A percentile compares a stretch with the other conserved stretches of the same genome.
These are phyloP conservation scores for Linnemannia hyalina DNA, from an alignment of 192 early-diverging fungal genomes.

Conservation along the genomic window DNA sequence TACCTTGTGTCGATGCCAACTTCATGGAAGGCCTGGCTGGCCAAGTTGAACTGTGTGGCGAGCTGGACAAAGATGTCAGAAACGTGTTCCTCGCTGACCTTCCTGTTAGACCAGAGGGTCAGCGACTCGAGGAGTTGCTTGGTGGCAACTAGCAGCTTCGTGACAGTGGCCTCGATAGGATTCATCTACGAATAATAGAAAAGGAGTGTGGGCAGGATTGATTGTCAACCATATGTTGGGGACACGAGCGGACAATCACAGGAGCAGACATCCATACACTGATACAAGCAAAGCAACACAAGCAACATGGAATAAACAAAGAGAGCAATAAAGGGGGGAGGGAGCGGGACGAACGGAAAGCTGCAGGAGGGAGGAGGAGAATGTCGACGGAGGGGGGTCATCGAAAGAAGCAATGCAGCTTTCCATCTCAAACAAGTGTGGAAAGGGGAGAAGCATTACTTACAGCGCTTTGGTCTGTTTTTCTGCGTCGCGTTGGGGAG, in stretches of 20 bases:
- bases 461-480: conserved; percentile 21
- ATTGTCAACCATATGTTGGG: not conserved
- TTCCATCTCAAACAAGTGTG: not conserved
- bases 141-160: conserved; percentile 61
- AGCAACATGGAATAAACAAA: not conserved
- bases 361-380: not conserved
- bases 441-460: not conserved
- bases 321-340: not conserved
- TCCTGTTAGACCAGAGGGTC: conserved; percentile 59
- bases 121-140: conserved; percentile 63
- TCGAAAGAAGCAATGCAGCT: not conserved
- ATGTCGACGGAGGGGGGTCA: not conserved
- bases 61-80: conserved; percentile 62
- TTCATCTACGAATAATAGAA: conserved; percentile 44
- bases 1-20: conserved; percentile 57
- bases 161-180: conserved; percentile 63
- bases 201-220: not conserved
- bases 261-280: not conserved
- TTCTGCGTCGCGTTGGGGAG: conserved; percentile 15
- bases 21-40: conserved; percentile 52
- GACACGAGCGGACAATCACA: not conserved
- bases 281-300: not conserved
- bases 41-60: conserved; percentile 59
- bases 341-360: not conserved
- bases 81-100: conserved; percentile 58